These are phyloP conservation scores for Lentinula sp. DNA, from an alignment of 768 basidiomycete species.

Conservation along the genomic window DNA sequence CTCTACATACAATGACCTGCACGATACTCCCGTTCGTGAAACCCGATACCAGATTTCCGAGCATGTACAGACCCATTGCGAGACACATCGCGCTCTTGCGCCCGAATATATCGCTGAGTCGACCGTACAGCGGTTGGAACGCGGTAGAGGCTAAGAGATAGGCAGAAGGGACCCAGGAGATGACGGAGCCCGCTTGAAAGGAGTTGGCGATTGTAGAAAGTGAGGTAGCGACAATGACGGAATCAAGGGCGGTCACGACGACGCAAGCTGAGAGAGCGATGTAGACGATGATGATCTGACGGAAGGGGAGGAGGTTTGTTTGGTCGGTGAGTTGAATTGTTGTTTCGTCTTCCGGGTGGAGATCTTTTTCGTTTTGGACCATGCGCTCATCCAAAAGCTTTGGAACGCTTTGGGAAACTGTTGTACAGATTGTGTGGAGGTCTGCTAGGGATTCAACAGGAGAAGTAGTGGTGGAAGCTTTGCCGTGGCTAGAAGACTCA, in stretches of 20 bases:
- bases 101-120: constrained; percentile 63
- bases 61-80: constrained; percentile 54
- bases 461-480: background rate
- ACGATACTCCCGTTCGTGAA: constrained; percentile 53
- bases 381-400: background rate
- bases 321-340: constrained; percentile 51
- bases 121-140: constrained; percentile 56
- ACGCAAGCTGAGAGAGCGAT: constrained; percentile 54
- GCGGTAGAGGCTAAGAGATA: constrained; percentile 64
- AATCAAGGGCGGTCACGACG: constrained; percentile 58
- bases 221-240: constrained; percentile 53
- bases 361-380: background rate
- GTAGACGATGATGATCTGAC: constrained; percentile 58
- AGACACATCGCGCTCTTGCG: constrained; percentile 51
- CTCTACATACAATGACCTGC: constrained; percentile 63
- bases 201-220: constrained; percentile 61
- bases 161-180: constrained; percentile 68
- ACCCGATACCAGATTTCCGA: constrained; percentile 60
- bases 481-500: background rate
- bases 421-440: background rate
- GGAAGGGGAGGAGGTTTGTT: constrained; percentile 67
- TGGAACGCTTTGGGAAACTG: background rate
- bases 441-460: background rate
- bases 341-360: background rate
- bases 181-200: constrained; percentile 57